phyloP scores from a whole-genome alignment of 306 rosid species.

The Glycine latifolia region DNA sequence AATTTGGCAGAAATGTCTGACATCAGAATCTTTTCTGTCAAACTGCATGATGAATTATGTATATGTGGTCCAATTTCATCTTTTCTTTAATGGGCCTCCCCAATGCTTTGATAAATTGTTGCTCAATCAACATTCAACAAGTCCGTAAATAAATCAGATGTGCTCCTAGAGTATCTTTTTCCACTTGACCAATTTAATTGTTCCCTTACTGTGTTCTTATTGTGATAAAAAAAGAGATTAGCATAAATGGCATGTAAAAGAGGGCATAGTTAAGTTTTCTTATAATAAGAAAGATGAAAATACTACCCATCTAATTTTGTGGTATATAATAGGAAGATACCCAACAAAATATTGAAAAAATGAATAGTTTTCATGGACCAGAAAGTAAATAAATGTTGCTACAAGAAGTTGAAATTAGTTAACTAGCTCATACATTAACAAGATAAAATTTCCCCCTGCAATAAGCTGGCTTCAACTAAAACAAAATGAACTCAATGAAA shows the following conservation, averaged over 20 bases:
- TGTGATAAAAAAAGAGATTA: neutral
- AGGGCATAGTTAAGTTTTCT: constrained; percentile 19
- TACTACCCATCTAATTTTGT: constrained; percentile 24
- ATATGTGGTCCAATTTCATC: constrained; percentile 1
- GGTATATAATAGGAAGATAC: constrained; percentile 38
- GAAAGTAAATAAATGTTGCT: constrained; percentile 16
- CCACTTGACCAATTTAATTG: constrained; percentile 18
- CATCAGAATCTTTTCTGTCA: constrained; percentile 33
- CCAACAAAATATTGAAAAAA: constrained; percentile 15
- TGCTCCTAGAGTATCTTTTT: constrained; percentile 20
- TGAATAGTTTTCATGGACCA: constrained; percentile 30
- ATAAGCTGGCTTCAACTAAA: constrained; percentile 36
- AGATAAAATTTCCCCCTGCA: constrained; percentile 10
- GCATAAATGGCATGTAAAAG: constrained; percentile 15
- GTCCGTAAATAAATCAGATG: constrained; percentile 16
- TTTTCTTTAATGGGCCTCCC: too few species aligned
- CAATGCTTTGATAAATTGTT: neutral
- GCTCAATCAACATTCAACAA: constrained; percentile 18
- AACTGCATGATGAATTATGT: constrained; percentile 23
- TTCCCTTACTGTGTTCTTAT: constrained; percentile 30
- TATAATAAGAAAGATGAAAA: constrained; percentile 6
- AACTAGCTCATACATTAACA: constrained; percentile 30
- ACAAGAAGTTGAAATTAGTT: constrained; percentile 34
- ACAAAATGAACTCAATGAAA: constrained; percentile 34
- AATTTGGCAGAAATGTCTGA: constrained; percentile 24